Evolutionary conservation across 805 yeast species (phyloP).

Genomic region (Clavispora phyllophila): DNA sequence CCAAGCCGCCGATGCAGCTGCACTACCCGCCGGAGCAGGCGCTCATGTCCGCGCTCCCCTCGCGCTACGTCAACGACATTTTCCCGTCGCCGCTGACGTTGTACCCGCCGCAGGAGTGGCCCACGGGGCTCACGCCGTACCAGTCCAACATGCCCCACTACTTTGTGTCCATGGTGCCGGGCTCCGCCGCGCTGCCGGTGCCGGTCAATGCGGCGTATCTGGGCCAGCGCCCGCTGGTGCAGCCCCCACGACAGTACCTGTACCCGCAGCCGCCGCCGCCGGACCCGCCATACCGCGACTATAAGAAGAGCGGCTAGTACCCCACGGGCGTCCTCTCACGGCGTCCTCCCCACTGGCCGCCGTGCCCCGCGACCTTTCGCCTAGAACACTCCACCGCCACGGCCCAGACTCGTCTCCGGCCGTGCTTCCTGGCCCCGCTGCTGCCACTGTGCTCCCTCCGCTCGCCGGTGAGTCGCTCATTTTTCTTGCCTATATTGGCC

Average conservation of each 20-base stretch:
- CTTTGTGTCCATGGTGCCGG: conserved; percentile 31
- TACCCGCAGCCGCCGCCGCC: conserved; percentile 6
- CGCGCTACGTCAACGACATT: conserved; percentile 64
- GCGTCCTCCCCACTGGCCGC: too few species aligned
- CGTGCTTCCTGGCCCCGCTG: too few species aligned
- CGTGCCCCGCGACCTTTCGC: too few species aligned
- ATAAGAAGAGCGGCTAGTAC: not conserved
- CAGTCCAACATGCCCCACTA: conserved; percentile 32
- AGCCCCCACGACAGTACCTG: conserved; percentile 6
- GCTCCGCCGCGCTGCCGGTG: conserved; percentile 17
- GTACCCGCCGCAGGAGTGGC: conserved; percentile 52
- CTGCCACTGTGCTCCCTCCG: too few species aligned
- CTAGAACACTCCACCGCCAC: too few species aligned
- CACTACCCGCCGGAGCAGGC: conserved; percentile 52
- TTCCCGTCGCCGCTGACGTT: conserved; percentile 80
- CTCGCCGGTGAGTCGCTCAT: too few species aligned
- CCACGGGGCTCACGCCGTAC: conserved; percentile 36
- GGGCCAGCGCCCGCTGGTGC: conserved; percentile 9
- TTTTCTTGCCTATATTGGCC: too few species aligned
- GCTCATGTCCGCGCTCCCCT: conserved; percentile 66
- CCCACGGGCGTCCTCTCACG: too few species aligned
- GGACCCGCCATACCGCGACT: conserved; percentile 1
- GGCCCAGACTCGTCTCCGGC: too few species aligned
- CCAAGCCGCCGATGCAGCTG: conserved; percentile 14
- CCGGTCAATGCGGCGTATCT: conserved; percentile 11